Base-by-base conservation (phyloP, 176 grass and related monocot genomes). In the Oryza australiensis region DNA sequence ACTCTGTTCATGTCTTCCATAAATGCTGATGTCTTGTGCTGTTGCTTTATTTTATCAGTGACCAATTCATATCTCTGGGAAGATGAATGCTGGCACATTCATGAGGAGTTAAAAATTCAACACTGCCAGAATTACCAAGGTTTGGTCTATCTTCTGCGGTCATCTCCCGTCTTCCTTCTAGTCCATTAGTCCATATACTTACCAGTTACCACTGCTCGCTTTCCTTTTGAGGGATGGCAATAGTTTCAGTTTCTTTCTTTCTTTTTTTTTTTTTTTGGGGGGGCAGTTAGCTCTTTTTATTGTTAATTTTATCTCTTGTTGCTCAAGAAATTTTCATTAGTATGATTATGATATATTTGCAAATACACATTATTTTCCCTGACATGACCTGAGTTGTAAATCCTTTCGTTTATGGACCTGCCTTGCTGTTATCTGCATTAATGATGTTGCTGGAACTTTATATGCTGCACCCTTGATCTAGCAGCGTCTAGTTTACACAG, bases 371-470 rank as follows among this genome's bases (percentile, higher is more conserved):
- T 73, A 43, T 60, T 79, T 22, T 46, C 45, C 53, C n/a, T 74
- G 22, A 7, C 48, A 67, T 26, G 48, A 16, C 48, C 1, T 60
- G 33, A 9, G 7, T 1, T 78, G n/a, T 16, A 73, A 34, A 79
- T 69, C 48, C n/a, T 74, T 78, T 26, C 0, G 7, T 33, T 66
- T 59, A 23, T 35, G 65, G 45, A 27, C 59, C 15, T 74, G 3
- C 28, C 3, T 15, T 37, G 37, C 7, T 18, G 26, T 38, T 81
- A 35, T 81, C 0, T 62, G 27, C 43, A 64, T 78, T 82, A 67
- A 41, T 63, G 28, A 29, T 73, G 46, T 51, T 78, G 12, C 66
- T 82, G 62, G 22, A 72, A 35, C 28, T 82, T 82, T 78, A 37
- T 60, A 77, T 82, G 27, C 29, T 35, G 49, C 27, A 28, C 23